These are phyloP conservation scores for Pseudogymnoascus sp. DNA, from an alignment of 2,329 filamentous ascomycete species.

Conservation along the genomic window DNA sequence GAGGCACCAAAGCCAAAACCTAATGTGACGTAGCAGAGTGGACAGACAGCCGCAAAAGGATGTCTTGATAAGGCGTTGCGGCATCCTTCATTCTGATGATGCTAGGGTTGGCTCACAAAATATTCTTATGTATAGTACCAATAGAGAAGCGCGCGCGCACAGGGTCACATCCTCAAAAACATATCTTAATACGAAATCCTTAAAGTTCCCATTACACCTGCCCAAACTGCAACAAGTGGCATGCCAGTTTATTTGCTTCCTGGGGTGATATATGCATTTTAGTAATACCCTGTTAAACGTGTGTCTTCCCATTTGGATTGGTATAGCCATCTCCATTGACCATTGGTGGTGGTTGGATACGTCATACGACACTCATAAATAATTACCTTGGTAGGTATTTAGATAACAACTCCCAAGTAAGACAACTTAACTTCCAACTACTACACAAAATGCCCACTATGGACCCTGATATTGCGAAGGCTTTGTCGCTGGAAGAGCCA, in stretches of 20 bases:
- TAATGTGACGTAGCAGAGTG: background rate
- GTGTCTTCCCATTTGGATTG: background rate
- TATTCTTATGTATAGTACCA: background rate
- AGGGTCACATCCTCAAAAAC: background rate
- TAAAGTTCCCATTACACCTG: background rate
- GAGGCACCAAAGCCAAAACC: conserved; percentile 23
- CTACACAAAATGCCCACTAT: background rate
- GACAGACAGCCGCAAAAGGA: background rate
- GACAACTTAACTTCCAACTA: background rate
- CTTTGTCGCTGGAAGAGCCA: background rate
- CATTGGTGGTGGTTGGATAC: background rate
- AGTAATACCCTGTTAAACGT: background rate
- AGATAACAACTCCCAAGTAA: background rate
- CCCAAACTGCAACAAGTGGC: background rate
- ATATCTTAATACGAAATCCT: background rate
- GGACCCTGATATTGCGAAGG: background rate
- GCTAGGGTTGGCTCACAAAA: background rate
- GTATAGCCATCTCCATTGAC: background rate
- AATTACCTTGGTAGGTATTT: background rate
- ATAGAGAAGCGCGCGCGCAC: background rate
- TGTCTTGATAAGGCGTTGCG: background rate
- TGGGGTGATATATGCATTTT: background rate
- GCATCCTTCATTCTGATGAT: background rate
- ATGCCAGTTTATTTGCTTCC: background rate
- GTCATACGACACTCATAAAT: background rate